A percentile compares a stretch with the other conserved stretches of the same genome.
Conservation (phyloP, 1,284 basidiomycete species). For the Macrocystidia cucumis region DNA sequence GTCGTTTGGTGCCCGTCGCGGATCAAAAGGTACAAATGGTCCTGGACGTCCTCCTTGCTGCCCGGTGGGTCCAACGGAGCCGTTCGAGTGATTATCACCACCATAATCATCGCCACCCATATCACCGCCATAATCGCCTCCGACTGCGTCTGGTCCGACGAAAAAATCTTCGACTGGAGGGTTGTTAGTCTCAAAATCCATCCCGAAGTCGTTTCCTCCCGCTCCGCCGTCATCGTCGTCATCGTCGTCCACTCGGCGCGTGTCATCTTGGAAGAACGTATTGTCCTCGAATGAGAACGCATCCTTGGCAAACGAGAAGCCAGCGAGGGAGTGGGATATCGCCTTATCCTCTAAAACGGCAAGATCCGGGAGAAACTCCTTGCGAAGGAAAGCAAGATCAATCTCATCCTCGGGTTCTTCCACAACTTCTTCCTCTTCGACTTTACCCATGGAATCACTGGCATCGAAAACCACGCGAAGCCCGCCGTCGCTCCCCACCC, state of each 20-base stretch:
- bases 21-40: constrained; percentile 72
- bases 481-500: constrained; percentile 72
- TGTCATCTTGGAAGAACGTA: constrained; percentile 46
- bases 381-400: constrained; percentile 63
- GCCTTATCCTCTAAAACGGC: constrained; percentile 54
- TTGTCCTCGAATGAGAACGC: constrained; percentile 56
- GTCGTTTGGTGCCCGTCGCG: constrained; percentile 61
- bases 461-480: constrained; percentile 95
- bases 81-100: constrained; percentile 33
- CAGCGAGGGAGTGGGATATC: constrained; percentile 74
- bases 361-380: constrained; percentile 66
- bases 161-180: constrained; percentile 72
- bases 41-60: constrained; percentile 30
- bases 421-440: constrained; percentile 68
- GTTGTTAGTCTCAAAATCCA: constrained; percentile 38
- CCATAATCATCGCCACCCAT: constrained; percentile 39
- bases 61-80: constrained; percentile 30
- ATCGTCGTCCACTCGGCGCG: constrained; percentile 33
- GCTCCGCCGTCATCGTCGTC: constrained; percentile 36
- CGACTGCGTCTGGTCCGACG: constrained; percentile 63
- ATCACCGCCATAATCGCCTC: constrained; percentile 41
- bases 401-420: constrained; percentile 54
- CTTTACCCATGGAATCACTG: constrained; percentile 79
- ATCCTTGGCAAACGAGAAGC: constrained; percentile 72
- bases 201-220: constrained; percentile 21